Evolutionary conservation across 495 filamentous ascomycete species (phyloP), one percentile per base, ranked within the genome.

Genomic region (Penicillium maclennaniae): DNA sequence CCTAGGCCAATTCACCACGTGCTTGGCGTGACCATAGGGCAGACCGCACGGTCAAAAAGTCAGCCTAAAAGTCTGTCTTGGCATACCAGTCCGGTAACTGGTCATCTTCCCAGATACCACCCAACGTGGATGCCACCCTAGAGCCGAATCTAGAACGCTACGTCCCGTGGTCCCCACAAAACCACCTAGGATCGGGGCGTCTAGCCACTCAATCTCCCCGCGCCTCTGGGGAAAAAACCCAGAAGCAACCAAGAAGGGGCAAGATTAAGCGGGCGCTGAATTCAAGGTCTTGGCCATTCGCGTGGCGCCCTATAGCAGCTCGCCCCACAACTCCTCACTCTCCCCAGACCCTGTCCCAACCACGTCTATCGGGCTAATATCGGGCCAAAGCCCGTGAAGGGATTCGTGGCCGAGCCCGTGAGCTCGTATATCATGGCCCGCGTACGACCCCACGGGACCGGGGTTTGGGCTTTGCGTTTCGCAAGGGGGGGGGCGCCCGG

Each of bases 281-380:
- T 12, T 34, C 20, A 15, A 19, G 34, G 23, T 7, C 42, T 46
- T 56, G 53, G 53, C 47, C 37, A 37, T n/a, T 41, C 46, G 20
- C 45, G 47, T 56, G 53, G 53, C 47, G 47, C 23, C 53, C 53
- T 51, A 45, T 56, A 20, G 38, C 37, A 31, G 7, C 12, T 19
- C 3, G 49, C 21, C 25, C 28, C 34, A 21, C 40, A 19, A 28
- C 38, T 20, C 38, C 37, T 6, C 37, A 39, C 2, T 2, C n/a
- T 38, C 14, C 37, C 10, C 19, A 40, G 38, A 40, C 38, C 4
- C 4, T 17, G 38, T 7, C 20, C 19, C n/a, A 19, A 40, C 38
- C 38, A 20, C 25, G 27, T 15, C 36, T 54, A 37, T 49, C 55
- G 55, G 54, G 38, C 16, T 57, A 57, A 51, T 57, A 45, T 57